Base-by-base conservation (phyloP, 1,139 yeast genomes). In the Saccharomyces pastorianus region DNA sequence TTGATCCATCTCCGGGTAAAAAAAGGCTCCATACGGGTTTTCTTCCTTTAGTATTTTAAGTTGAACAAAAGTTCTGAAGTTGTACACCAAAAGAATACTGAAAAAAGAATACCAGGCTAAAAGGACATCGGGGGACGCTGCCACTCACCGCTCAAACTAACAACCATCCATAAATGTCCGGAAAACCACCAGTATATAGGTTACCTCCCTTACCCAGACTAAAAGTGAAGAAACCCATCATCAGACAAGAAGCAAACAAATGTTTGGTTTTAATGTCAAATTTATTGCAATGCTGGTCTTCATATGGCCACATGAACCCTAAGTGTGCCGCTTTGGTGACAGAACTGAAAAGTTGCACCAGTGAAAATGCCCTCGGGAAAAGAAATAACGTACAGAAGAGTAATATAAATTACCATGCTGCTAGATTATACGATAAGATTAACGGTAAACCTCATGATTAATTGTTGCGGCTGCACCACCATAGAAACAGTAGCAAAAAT, bases 281-380 rank as follows among this genome's bases (percentile, higher is more conserved):
- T 50, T 77, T 91, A 70, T 76, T 91, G 64, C 88, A 87, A 76
- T 91, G 98, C 72, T 91, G 98, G 98, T 95, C 97, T 4, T 88
- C 96, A 32, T 88, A 89, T 73, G 93, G 95, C 51, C 96, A 89
- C 71, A 93, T 93, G 56, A 77, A 86, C 25, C 73, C 77, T 11
- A 78, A 74, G 49, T 91, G 98, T 72, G 74, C 77, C 27, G 76
- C 75, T 7, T 73, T 87, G 55, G 96, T 85, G 64, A 72, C 64
- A 28, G 82, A 81, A 46, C 72, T 83, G 61, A 81, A 81, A 61
- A 67, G 68, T 20, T 83, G 88, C 64, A 62, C 68, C 17, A 58
- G 63, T 11, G 64, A 61, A 47, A 64, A 58, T 47, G 66, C 67
- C 3, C 48, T 61, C 55, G 66, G 68, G 38, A 64, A 61, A 53